Conservation (phyloP, 371 early-diverging fungal species). For the Neoconidiobolus thromboides region DNA sequence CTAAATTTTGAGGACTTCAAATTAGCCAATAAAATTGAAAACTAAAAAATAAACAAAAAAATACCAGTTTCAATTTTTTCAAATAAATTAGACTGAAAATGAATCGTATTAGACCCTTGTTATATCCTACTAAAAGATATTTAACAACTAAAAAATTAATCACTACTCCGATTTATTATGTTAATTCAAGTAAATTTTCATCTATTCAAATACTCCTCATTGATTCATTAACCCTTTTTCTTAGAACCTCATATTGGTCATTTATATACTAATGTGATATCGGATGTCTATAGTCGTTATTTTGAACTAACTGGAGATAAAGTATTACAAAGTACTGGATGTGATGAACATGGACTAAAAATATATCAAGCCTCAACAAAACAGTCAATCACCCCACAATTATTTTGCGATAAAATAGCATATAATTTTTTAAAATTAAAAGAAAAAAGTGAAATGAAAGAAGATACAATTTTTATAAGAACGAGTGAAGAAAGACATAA, state of each 20-base stretch:
- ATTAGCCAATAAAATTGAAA: too few species aligned
- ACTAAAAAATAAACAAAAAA: too few species aligned
- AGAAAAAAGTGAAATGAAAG: too few species aligned
- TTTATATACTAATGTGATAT: constrained; percentile 68
- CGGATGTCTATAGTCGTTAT: constrained; percentile 63
- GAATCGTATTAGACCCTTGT: too few species aligned
- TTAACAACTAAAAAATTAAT: too few species aligned
- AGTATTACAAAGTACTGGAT: constrained; percentile 58
- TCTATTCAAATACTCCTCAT: background rate
- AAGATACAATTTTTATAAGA: constrained; percentile 34
- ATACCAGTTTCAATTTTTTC: too few species aligned
- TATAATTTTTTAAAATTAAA: too few species aligned
- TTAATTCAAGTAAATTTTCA: constrained; percentile 55
- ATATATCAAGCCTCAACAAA: constrained; percentile 78
- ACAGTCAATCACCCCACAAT: constrained; percentile 30
- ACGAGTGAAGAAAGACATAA: constrained; percentile 67
- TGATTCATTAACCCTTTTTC: background rate
- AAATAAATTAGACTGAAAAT: too few species aligned
- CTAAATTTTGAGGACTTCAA: too few species aligned
- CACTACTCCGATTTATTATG: constrained; percentile 91
- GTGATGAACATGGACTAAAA: constrained; percentile 94
- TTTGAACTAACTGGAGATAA: constrained; percentile 40
- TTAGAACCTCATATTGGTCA: constrained; percentile 90
- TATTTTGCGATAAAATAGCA: constrained; percentile 39
- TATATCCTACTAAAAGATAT: too few species aligned